phyloP scores from a whole-genome alignment of 352 stramenopile genomes.

The Pythium inflatum region DNA sequence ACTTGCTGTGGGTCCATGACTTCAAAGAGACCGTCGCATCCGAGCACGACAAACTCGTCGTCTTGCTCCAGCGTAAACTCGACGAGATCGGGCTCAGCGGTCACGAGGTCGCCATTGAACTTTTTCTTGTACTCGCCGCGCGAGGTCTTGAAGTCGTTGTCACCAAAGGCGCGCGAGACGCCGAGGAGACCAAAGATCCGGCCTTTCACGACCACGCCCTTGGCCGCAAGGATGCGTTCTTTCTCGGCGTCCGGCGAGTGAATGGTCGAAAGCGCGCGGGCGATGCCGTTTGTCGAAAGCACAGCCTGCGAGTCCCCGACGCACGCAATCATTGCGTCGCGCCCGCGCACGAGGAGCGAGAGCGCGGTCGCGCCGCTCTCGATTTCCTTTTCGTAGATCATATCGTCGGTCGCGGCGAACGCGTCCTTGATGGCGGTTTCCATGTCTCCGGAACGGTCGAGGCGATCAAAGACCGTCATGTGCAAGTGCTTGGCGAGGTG shows the following conservation, averaged over 20 bases:
- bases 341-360: slow-evolving; percentile 60
- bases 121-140: slow-evolving; percentile 78
- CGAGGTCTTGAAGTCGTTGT: slow-evolving; percentile 87
- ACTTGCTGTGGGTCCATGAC: slow-evolving; percentile 83
- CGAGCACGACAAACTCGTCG: slow-evolving; percentile 84
- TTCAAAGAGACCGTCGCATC: slow-evolving; percentile 86
- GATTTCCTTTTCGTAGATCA: slow-evolving; percentile 72
- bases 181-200: slow-evolving; percentile 85
- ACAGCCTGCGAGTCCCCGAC: slow-evolving; percentile 85
- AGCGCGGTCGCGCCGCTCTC: slow-evolving; percentile 78
- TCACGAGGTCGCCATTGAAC: slow-evolving; percentile 84
- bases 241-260: slow-evolving; percentile 80
- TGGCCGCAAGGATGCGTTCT: slow-evolving; percentile 78
- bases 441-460: slow-evolving; percentile 42
- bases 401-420: slow-evolving; percentile 66
- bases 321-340: slow-evolving; percentile 58
- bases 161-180: slow-evolving; percentile 82
- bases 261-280: slow-evolving; percentile 61
- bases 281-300: slow-evolving; percentile 61
- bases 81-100: slow-evolving; percentile 69
- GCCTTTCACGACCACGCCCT: slow-evolving; percentile 82
- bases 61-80: slow-evolving; percentile 52
- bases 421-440: slow-evolving; percentile 40
- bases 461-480: slow-evolving; percentile 54
- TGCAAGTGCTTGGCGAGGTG: slow-evolving; percentile 69